Evolutionary conservation across 345 rosid species (phyloP).

Genomic region (Ailanthus altissimus): DNA sequence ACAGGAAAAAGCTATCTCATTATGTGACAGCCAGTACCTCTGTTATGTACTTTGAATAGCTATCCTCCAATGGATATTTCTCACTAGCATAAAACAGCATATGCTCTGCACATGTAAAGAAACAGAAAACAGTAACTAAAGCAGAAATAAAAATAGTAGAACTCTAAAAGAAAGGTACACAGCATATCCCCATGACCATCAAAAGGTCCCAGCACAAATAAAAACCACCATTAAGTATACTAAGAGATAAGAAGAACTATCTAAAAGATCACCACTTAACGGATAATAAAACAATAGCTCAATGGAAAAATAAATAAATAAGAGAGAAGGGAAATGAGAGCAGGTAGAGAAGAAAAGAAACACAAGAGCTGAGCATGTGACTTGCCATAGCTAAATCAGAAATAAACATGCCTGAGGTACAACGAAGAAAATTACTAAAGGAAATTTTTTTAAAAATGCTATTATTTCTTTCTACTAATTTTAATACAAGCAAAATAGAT

Average conservation of each 20-base stretch:
- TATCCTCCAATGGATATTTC: conserved; percentile 86
- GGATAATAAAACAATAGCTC: neutral
- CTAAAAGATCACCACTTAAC: neutral
- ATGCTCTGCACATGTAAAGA: conserved; percentile 62
- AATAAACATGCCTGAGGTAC: neutral
- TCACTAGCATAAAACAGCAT: conserved; percentile 94
- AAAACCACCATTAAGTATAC: neutral
- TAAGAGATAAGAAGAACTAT: neutral
- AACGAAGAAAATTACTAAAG: neutral
- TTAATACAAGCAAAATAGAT: neutral
- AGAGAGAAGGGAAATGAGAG: neutral
- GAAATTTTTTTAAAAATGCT: no score
- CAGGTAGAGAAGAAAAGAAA: neutral
- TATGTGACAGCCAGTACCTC: conserved; percentile 47
- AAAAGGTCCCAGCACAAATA: neutral
- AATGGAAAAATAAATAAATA: neutral
- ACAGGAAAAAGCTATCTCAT: neutral
- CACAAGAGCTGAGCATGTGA: neutral
- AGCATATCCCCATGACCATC: neutral
- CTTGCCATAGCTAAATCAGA: neutral
- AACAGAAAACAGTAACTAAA: neutral
- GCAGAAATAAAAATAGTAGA: neutral
- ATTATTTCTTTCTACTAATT: neutral
- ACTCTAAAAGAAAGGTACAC: neutral
- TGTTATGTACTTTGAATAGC: conserved; percentile 75